Evolutionary conservation across 176 grass and related monocot genomes (phyloP).

Genomic region (Oryza brachyantha): DNA sequence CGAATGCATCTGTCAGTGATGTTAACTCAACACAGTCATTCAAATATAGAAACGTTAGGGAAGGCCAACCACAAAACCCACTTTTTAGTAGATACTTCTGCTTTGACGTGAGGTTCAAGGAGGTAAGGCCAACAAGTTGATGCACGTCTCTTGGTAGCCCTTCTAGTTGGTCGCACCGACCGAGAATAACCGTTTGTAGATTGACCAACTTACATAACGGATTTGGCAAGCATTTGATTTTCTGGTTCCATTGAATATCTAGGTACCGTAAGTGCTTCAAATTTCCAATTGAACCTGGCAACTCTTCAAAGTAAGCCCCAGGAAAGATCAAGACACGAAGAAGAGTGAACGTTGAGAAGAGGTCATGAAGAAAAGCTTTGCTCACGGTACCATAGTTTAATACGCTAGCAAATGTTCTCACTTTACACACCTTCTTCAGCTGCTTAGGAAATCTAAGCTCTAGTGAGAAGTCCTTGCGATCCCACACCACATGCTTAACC

Average conservation of each 20-base stretch:
- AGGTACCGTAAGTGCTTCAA: constrained; percentile 1
- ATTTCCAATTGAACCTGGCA: background rate
- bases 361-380: background rate
- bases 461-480: no score
- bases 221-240: background rate
- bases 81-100: background rate
- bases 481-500: no score
- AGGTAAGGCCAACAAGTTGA: background rate
- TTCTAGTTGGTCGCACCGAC: background rate
- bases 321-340: background rate
- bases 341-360: background rate
- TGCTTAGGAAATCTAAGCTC: no score
- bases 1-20: background rate
- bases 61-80: background rate
- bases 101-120: background rate
- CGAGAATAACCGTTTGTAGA: background rate
- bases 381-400: background rate
- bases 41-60: background rate
- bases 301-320: background rate
- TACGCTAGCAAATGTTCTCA: background rate
- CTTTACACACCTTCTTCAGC: background rate
- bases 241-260: background rate
- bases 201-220: background rate
- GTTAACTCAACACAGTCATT: background rate
- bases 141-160: background rate